Base-by-base conservation (phyloP, 768 basidiomycete species). In the Boletellus ananiceps region DNA sequence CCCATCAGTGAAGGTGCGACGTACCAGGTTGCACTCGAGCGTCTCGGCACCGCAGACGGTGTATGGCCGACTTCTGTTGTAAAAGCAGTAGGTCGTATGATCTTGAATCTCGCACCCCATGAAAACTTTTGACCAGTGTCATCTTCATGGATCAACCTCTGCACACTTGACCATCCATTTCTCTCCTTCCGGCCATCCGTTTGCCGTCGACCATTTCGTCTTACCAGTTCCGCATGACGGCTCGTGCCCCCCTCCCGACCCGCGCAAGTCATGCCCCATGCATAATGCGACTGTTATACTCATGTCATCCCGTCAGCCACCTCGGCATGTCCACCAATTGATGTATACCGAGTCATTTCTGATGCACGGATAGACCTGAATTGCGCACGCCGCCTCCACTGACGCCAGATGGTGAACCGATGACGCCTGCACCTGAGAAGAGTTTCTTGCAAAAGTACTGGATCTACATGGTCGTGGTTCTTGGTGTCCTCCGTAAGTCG, bases 381-480 rank as follows among this genome's bases (percentile, higher is more conserved):
- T 74, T 91, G 34, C 81, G 79, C 46, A 68, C 74, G 1, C 87
- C 88, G 8, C 86, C 85, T 8, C 81, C 80, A 5, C 64, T 90
- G 19, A 81, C 81, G 8, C 69, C 79, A 14, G 74, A 85, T 59
- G 89, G 89, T 40, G 77, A 81, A 59, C 77, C 81, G 16, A 71
- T 86, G 19, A 64, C 74, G 49, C 78, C 83, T 0, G 63, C 71
- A 31, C 76, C 78, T 0, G 89, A 94, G 61, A 87, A 92, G 67
- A 71, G 81, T 11, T 90, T 93, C 67, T 49, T 93, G 36, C 86
- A 90, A 60, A 93, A 93, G 64, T 94, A 94, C 66, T 94, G 93
- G 93, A 73, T 93, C 67, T 93, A 92, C 58, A 78, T 90, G 33
- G 70, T 76, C 36, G 74, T 81, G 3, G 65, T 79, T 38, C 65